These are phyloP conservation scores for Thinopyrum obtusiflorum DNA, from an alignment of 202 grass and related monocot species.

Conservation along the genomic window DNA sequence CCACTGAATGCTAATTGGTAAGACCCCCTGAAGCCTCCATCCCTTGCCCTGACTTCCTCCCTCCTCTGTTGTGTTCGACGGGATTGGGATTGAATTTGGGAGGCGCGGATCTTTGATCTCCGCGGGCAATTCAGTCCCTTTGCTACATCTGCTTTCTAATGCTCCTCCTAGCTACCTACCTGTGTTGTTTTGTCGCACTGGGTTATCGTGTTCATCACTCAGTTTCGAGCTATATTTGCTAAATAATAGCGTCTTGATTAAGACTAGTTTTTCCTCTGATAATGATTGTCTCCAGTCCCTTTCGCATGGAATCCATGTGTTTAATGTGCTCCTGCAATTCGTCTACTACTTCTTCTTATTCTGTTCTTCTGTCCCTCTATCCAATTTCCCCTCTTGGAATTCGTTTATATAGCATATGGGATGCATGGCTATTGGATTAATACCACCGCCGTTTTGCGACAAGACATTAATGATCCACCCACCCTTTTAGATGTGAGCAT, in stretches of 20 bases:
- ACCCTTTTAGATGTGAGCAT: not conserved
- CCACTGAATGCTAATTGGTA: too few relatives aligned
- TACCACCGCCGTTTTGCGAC: not conserved
- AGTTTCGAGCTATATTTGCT: slow-evolving; percentile 10
- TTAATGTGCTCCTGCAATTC: slow-evolving; percentile 10
- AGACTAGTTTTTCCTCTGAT: not conserved
- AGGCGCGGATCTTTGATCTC: too few relatives aligned
- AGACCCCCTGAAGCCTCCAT: too few relatives aligned
- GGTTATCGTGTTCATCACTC: too few relatives aligned
- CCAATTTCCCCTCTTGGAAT: not conserved
- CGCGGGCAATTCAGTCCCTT: too few relatives aligned
- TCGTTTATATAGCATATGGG: not conserved
- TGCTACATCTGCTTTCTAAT: too few relatives aligned
- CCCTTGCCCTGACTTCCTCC: too few relatives aligned
- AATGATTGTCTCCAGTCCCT: not conserved
- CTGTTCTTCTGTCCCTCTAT: not conserved
- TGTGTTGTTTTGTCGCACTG: too few relatives aligned
- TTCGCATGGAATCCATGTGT: not conserved
- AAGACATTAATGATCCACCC: not conserved
- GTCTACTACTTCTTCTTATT: not conserved
- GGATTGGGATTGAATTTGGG: too few relatives aligned
- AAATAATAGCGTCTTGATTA: not conserved
- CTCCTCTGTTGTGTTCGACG: too few relatives aligned
- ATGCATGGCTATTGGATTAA: not conserved
- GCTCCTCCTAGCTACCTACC: too few relatives aligned